Evolutionary conservation across 2,329 filamentous ascomycete genomes (phyloP), one percentile per base, ranked within the genome.

Genomic region (Diplodia intermedia): DNA sequence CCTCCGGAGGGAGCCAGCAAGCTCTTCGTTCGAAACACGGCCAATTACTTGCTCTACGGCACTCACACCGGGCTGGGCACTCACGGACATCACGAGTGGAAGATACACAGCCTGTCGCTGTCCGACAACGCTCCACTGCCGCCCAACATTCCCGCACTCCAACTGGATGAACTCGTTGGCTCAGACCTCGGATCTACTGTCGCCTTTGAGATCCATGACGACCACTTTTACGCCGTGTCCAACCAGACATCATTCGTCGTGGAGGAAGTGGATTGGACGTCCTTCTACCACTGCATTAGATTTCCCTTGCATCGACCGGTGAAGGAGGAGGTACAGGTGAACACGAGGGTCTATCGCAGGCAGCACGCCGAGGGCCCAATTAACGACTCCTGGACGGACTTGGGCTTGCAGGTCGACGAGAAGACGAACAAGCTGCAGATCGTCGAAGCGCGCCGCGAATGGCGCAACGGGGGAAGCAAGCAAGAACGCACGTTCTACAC

Each of bases 361-460:
- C 83, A 90, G 61, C 88, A 92, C 71, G 81, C 80, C 33, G 90
- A 93, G 75, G 91, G 91, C 0, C 86, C 89, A 0, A 88, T 93
- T 18, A 90, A 93, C 71, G 89, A 93, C 72, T 85, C 89, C 2
- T 94, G 91, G 90, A 90, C 87, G 0, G 86, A 88, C 68, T 79
- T 94, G 3, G 85, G 85, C 4, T 79, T 93, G 1, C 84, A 86
- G 33, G 82, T 81, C 40, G 86, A 91, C 69, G 88, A 91, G 69
- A 72, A 73, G 12, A 88, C 85, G 0, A 86, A 87, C 1, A 77
- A 82, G 15, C 77, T 91, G 1, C 81, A 86, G 62, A 88, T 92
- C 20, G 78, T 91, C 0, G 91, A 94, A 76, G 86, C 85, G 36
- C 84, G 91, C 15, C 88, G 88, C 33, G 91, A 93, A 75, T 93